These are phyloP conservation scores for Cercospora sp. DNA, from an alignment of 2,329 filamentous ascomycete genomes.

Conservation along the genomic window DNA sequence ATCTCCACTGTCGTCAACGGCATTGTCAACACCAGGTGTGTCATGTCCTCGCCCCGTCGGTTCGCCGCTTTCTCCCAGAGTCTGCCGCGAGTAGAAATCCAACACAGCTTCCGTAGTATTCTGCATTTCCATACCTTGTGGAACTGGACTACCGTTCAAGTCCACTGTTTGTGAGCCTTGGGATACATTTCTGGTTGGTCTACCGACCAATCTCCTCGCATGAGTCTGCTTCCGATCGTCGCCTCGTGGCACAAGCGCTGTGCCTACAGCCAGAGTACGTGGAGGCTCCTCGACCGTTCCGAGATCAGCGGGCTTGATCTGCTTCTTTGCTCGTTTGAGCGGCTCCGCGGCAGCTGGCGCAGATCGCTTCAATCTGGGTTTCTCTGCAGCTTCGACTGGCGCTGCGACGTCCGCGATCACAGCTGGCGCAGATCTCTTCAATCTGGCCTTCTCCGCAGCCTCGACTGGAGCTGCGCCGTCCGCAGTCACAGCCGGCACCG, in stretches of 20 bases:
- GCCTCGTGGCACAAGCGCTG: background rate
- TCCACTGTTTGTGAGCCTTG: slow-evolving; percentile 34
- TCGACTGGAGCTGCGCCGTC: no score
- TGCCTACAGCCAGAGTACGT: background rate
- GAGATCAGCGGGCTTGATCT: background rate
- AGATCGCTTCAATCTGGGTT: background rate
- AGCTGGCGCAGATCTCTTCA: background rate
- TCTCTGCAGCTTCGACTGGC: background rate
- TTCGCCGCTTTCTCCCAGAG: background rate
- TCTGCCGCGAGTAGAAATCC: slow-evolving; percentile 32
- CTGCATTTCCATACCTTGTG: slow-evolving; percentile 28
- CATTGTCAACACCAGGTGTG: background rate
- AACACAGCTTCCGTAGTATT: slow-evolving; percentile 27
- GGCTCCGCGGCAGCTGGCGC: background rate
- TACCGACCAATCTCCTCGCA: slow-evolving; percentile 11
- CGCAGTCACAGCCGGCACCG: background rate
- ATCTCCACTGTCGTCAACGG: background rate
- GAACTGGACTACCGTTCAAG: slow-evolving; percentile 35
- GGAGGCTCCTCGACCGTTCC: background rate
- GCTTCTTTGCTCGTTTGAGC: background rate
- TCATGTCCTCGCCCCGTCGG: background rate
- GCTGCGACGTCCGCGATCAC: background rate
- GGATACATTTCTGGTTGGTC: slow-evolving; percentile 22
- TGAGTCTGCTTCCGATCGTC: background rate
- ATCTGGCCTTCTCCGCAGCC: no score